Conservation (phyloP, 768 basidiomycete genomes). For the Collybia mongolica region DNA sequence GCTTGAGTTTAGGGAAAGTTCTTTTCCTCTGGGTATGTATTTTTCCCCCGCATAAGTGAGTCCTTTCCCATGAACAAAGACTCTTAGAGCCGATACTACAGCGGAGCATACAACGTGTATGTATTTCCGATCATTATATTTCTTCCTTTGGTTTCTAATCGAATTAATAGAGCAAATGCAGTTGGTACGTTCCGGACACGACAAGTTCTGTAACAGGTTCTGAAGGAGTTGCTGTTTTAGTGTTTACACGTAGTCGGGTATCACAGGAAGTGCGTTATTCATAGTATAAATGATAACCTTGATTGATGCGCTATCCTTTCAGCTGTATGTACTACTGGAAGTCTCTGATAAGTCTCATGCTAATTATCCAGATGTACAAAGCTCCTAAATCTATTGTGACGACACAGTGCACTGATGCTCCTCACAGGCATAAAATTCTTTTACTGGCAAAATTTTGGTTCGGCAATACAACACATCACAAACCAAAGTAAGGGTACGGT, state of each 20-base stretch:
- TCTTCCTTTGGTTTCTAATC: too few species aligned
- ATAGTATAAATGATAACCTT: too few species aligned
- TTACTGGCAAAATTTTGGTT: constrained; percentile 34
- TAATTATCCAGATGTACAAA: constrained; percentile 6
- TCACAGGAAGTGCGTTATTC: too few species aligned
- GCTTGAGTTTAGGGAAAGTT: constrained; percentile 31
- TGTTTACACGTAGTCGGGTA: too few species aligned
- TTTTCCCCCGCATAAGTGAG: too few species aligned
- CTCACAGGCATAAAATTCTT: constrained; percentile 28
- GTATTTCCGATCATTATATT: neutral
- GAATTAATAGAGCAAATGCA: constrained; percentile 19
- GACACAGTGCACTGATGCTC: neutral
- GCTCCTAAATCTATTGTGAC: neutral
- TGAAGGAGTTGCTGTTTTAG: too few species aligned
- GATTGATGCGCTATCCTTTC: neutral
- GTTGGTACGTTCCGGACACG: constrained; percentile 11
- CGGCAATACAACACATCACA: constrained; percentile 30
- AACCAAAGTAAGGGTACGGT: constrained; percentile 28
- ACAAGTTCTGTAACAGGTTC: neutral
- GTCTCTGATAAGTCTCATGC: too few species aligned
- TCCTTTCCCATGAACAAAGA: neutral
- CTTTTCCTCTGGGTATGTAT: constrained; percentile 31
- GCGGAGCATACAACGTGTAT: constrained; percentile 28
- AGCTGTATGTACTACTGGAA: neutral
- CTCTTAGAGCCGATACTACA: constrained; percentile 32